Evolutionary conservation across 257 asterid genomes (phyloP).

Genomic region (Scutellaria galericulata): DNA sequence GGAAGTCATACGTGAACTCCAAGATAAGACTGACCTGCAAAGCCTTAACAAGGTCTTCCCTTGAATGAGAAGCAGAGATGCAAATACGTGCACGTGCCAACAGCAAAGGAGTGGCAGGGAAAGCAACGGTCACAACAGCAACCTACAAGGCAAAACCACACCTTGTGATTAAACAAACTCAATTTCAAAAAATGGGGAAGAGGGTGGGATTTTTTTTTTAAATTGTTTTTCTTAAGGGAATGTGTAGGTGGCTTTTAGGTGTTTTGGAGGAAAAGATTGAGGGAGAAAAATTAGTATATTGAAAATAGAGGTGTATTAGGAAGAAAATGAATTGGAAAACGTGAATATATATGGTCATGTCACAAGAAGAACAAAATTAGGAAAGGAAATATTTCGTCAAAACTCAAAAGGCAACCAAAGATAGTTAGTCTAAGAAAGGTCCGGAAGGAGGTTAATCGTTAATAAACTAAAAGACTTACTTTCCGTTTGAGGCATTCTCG

Average conservation of each 20-base stretch:
- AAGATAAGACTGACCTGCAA: constrained; percentile 61
- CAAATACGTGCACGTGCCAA: constrained; percentile 97
- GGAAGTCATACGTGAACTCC: background rate
- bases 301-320: constrained; percentile 23
- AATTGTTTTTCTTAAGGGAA: background rate
- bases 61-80: constrained; percentile 91
- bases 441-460: background rate
- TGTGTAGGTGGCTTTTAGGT: background rate
- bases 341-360: background rate
- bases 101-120: constrained; percentile 97
- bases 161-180: constrained; percentile 1
- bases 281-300: background rate
- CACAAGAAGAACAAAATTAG: background rate
- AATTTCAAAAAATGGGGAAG: background rate
- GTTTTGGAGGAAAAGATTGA: background rate
- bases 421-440: too few species aligned
- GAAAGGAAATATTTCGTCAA: background rate
- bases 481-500: constrained; percentile 91
- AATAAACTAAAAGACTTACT: constrained; percentile 45
- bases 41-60: constrained; percentile 93
- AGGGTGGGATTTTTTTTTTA: background rate
- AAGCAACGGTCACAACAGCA: constrained; percentile 95
- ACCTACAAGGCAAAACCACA: constrained; percentile 52
- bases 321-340: constrained; percentile 9
- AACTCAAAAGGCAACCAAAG: constrained; percentile 3